Conservation (phyloP, 768 basidiomycete species). For the Amyloporia xantha region DNA sequence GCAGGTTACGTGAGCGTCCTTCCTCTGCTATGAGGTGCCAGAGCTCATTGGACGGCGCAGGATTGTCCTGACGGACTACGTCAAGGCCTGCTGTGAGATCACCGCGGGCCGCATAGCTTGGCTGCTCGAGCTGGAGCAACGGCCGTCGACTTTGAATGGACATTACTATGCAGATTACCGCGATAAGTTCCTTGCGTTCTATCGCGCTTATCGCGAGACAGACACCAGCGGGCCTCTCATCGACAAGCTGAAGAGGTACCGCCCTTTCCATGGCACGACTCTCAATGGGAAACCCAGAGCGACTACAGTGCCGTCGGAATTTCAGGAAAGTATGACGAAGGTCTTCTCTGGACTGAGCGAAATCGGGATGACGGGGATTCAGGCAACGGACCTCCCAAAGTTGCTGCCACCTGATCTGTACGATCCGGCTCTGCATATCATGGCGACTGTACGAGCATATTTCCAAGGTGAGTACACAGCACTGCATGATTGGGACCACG, state of each 20-base stretch:
- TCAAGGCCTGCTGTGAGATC: slow-evolving; percentile 35
- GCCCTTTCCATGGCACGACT: neutral
- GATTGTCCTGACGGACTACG: slow-evolving; percentile 43
- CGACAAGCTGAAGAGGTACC: neutral
- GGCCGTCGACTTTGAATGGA: slow-evolving; percentile 42
- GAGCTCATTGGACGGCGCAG: slow-evolving; percentile 25
- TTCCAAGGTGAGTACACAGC: slow-evolving; percentile 59
- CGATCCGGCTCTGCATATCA: slow-evolving; percentile 55
- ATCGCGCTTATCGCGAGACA: slow-evolving; percentile 15
- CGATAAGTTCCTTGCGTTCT: slow-evolving; percentile 23
- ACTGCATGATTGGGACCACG: neutral
- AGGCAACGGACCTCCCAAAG: slow-evolving; percentile 39
- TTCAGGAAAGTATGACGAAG: slow-evolving; percentile 25
- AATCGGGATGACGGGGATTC: slow-evolving; percentile 31
- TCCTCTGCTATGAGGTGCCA: neutral
- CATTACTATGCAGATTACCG: slow-evolving; percentile 43
- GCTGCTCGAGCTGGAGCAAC: slow-evolving; percentile 43
- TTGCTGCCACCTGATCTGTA: slow-evolving; percentile 44
- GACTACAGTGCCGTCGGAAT: neutral
- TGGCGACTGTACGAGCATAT: slow-evolving; percentile 68
- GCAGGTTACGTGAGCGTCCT: slow-evolving; percentile 34
- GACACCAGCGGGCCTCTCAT: slow-evolving; percentile 8
- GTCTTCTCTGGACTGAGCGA: slow-evolving; percentile 23
- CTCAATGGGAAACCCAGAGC: neutral
- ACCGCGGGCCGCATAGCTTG: slow-evolving; percentile 39